Conservation (phyloP, 2,329 filamentous ascomycete species). For the Fusarium continuum region DNA sequence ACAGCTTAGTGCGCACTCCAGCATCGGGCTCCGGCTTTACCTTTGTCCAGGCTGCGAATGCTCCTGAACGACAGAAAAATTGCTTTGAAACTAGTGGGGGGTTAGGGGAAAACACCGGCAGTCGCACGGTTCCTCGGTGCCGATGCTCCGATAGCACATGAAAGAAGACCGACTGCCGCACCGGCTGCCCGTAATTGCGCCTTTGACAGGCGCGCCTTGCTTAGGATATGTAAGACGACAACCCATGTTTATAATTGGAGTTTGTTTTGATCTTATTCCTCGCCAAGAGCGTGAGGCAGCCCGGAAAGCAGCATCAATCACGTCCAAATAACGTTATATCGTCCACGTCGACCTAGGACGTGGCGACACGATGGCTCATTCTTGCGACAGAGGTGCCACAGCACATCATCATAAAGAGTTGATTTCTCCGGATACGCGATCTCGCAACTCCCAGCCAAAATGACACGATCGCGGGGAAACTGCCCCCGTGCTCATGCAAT, state of each 20-base stretch:
- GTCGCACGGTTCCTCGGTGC: conserved; percentile 35
- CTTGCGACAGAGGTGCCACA: conserved; percentile 25
- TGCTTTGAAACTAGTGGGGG: conserved; percentile 1
- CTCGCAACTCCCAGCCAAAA: conserved; percentile 36
- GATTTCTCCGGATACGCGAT: conserved; percentile 9
- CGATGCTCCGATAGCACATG: conserved; percentile 24
- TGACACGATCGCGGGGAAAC: conserved; percentile 42
- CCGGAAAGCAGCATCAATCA: background rate
- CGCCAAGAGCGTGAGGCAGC: background rate
- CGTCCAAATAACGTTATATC: background rate
- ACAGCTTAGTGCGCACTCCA: background rate
- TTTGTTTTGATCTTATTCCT: background rate
- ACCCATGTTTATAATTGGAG: background rate
- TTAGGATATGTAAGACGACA: background rate
- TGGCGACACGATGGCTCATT: conserved; percentile 23
- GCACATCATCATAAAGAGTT: conserved; percentile 2
- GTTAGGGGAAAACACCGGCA: conserved; percentile 15
- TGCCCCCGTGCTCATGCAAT: conserved; percentile 32
- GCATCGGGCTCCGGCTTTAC: conserved; percentile 8
- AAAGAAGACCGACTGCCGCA: conserved; percentile 27
- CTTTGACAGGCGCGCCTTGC: conserved; percentile 2
- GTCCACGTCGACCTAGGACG: conserved; percentile 13
- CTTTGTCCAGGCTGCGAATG: conserved; percentile 3
- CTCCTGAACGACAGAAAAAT: background rate
- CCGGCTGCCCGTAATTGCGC: conserved; percentile 9